These are phyloP conservation scores for Ormosia emarginata DNA, from an alignment of 306 rosid genomes.

Conservation along the genomic window DNA sequence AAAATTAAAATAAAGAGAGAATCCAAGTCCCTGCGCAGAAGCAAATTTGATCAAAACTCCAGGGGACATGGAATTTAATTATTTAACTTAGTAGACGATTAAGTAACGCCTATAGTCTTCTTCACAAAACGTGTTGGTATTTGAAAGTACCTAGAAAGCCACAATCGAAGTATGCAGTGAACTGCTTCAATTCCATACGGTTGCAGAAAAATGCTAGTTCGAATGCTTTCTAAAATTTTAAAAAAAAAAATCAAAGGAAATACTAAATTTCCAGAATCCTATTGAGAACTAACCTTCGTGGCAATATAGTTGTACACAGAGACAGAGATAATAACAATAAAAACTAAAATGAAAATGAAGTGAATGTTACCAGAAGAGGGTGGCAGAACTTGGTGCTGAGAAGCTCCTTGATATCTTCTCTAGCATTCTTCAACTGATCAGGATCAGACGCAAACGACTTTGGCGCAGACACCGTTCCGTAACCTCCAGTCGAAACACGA, in stretches of 20 bases:
- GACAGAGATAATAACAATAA: background rate
- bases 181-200: background rate
- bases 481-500: constrained; percentile 47
- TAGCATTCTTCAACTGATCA: constrained; percentile 76
- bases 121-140: background rate
- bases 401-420: constrained; percentile 77
- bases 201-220: background rate
- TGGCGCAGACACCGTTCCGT: constrained; percentile 43
- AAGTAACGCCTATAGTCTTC: background rate
- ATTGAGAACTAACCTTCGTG: background rate
- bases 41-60: background rate
- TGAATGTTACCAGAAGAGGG: constrained; percentile 67
- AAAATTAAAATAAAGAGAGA: background rate
- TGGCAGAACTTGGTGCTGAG: constrained; percentile 74
- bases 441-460: constrained; percentile 72
- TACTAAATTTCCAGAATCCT: background rate
- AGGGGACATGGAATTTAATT: background rate
- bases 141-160: background rate
- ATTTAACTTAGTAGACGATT: background rate
- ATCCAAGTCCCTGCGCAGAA: background rate
- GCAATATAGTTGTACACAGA: background rate
- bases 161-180: background rate
- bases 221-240: background rate
- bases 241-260: background rate
- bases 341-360: background rate